Conservation (phyloP, 139 green algal species). For the Coelastrella sp. region DNA sequence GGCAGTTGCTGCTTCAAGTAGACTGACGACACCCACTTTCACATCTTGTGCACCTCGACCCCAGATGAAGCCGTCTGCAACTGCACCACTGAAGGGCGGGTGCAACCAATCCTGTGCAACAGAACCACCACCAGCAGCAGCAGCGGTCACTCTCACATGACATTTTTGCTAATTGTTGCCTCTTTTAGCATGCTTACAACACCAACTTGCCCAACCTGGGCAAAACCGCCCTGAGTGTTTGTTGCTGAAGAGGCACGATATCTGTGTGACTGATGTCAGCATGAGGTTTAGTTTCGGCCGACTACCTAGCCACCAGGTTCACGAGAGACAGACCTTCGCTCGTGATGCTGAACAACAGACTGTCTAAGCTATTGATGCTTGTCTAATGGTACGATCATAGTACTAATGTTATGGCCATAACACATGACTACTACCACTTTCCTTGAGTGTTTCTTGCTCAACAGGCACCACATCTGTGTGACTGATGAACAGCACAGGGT, state of each 20-base stretch:
- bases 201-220: no score
- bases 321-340: no score
- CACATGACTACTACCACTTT: background rate
- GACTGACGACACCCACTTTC: conserved; percentile 68
- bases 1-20: conserved; percentile 76
- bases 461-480: conserved; percentile 88
- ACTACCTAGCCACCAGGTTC: conserved; percentile 66
- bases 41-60: conserved; percentile 75
- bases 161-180: no score
- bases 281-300: conserved; percentile 60
- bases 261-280: conserved; percentile 79
- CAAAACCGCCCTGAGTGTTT: background rate
- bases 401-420: background rate
- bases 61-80: conserved; percentile 68
- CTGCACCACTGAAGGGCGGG: conserved; percentile 69
- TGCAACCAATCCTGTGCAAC: conserved; percentile 62
- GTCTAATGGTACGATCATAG: background rate
- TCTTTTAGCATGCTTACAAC: no score
- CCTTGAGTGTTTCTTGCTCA: conserved; percentile 23
- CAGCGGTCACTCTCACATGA: no score
- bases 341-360: no score
- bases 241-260: conserved; percentile 74
- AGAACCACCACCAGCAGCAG: background rate
- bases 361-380: background rate
- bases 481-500: conserved; percentile 70